Percentiles rank a stretch among this genome's conserved stretches.
phyloP scores from a whole-genome alignment of 2,329 filamentous ascomycete species.

The Xylaria sp. region DNA sequence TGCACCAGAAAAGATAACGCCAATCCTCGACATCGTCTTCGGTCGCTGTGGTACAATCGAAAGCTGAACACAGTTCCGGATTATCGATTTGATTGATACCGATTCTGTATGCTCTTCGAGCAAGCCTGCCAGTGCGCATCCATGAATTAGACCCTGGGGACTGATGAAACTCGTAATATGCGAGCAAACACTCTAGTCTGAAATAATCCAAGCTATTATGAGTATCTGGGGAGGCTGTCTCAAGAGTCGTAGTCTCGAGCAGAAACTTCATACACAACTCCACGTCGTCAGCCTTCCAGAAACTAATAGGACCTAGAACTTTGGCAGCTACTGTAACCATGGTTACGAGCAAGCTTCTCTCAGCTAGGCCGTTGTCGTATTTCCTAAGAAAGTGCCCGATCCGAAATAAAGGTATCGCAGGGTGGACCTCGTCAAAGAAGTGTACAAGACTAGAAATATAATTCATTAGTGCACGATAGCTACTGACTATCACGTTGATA shows the following conservation, averaged over 20 bases:
- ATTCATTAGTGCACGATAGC: slow-evolving; percentile 7
- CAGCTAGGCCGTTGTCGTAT: slow-evolving; percentile 43
- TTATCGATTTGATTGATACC: slow-evolving; percentile 53
- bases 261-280: slow-evolving; percentile 43
- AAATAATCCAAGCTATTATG: slow-evolving; percentile 45
- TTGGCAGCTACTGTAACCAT: slow-evolving; percentile 49
- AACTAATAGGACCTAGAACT: slow-evolving; percentile 41
- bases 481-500: neutral
- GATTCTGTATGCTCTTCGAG: slow-evolving; percentile 50
- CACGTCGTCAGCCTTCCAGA: slow-evolving; percentile 42
- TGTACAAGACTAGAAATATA: slow-evolving; percentile 35
- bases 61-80: slow-evolving; percentile 44
- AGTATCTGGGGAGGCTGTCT: slow-evolving; percentile 28
- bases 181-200: slow-evolving; percentile 50
- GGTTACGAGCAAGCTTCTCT: slow-evolving; percentile 42
- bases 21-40: slow-evolving; percentile 52
- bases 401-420: slow-evolving; percentile 49
- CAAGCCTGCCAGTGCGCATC: slow-evolving; percentile 50
- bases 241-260: slow-evolving; percentile 36
- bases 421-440: slow-evolving; percentile 49
- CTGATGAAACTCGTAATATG: slow-evolving; percentile 54
- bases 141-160: slow-evolving; percentile 50
- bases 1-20: slow-evolving; percentile 52
- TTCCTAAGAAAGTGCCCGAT: slow-evolving; percentile 43
- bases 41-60: slow-evolving; percentile 35